Evolutionary conservation across 257 asterid species (phyloP).

Genomic region (Solanum peruvianum): DNA sequence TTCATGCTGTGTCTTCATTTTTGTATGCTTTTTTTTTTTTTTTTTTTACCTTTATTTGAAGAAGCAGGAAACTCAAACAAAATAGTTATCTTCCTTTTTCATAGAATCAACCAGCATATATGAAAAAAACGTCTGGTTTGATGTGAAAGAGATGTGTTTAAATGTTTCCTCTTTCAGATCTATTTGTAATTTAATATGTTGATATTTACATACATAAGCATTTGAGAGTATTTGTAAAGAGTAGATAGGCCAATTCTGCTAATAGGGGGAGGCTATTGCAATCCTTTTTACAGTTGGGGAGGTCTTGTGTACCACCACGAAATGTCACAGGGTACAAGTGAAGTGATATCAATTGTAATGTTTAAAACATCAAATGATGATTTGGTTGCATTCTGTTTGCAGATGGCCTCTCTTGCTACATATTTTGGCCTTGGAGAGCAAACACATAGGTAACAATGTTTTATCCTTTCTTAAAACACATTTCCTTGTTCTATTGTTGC

Average conservation of each 20-base stretch:
- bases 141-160: neutral
- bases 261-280: neutral
- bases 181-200: neutral
- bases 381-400: neutral
- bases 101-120: neutral
- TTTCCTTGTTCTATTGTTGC: too few relatives aligned
- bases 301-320: neutral
- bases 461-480: neutral
- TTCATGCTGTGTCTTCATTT: neutral
- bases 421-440: constrained; percentile 95
- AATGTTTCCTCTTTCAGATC: neutral
- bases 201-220: neutral
- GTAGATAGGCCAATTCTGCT: neutral
- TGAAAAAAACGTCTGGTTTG: neutral
- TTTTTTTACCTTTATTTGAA: neutral
- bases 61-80: neutral
- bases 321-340: neutral
- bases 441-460: constrained; percentile 57
- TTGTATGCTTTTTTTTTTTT: neutral
- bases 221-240: neutral
- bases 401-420: constrained; percentile 94
- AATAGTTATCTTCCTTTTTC: neutral
- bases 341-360: neutral
- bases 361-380: neutral
- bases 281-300: neutral